phyloP scores from a whole-genome alignment of 106 monocot genomes.

The Acorus gramineus region DNA sequence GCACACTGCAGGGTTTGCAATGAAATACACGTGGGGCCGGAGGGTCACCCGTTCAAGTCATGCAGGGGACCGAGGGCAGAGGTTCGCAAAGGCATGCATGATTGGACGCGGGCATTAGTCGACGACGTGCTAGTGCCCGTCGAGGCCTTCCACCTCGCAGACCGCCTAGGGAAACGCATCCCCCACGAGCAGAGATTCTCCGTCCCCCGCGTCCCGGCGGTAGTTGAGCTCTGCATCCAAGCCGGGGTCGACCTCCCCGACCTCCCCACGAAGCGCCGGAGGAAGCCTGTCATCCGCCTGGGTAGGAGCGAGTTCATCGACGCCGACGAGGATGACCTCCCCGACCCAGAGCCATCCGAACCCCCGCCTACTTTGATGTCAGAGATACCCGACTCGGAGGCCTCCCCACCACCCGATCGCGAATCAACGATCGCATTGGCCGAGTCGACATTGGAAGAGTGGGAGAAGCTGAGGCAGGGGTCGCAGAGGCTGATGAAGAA shows the following conservation, averaged over 20 bases:
- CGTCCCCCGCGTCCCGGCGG: slow-evolving; percentile 58
- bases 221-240: slow-evolving; percentile 89
- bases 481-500: slow-evolving; percentile 65
- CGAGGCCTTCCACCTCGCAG: slow-evolving; percentile 66
- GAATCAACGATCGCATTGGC: slow-evolving; percentile 42
- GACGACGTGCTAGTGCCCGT: slow-evolving; percentile 64
- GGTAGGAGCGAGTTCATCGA: slow-evolving; percentile 70
- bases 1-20: slow-evolving; percentile 59
- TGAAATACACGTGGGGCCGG: slow-evolving; percentile 75
- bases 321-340: slow-evolving; percentile 86
- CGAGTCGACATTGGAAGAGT: slow-evolving; percentile 54
- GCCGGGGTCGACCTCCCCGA: slow-evolving; percentile 88
- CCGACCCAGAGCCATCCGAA: slow-evolving; percentile 37
- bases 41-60: slow-evolving; percentile 74
- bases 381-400: slow-evolving; percentile 43
- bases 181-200: slow-evolving; percentile 76
- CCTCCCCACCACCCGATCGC: slow-evolving; percentile 15
- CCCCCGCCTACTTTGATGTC: slow-evolving; percentile 31
- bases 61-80: slow-evolving; percentile 62
- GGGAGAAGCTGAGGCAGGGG: slow-evolving; percentile 70
- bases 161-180: slow-evolving; percentile 78
- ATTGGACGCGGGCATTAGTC: slow-evolving; percentile 57
- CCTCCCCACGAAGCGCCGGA: slow-evolving; percentile 67
- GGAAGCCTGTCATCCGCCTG: slow-evolving; percentile 72
- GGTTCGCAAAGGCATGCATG: slow-evolving; percentile 52